Percentiles rank a stretch among this genome's conserved stretches.
Conservation (phyloP, 208 protist species). For the Trypanosoma avium region DNA sequence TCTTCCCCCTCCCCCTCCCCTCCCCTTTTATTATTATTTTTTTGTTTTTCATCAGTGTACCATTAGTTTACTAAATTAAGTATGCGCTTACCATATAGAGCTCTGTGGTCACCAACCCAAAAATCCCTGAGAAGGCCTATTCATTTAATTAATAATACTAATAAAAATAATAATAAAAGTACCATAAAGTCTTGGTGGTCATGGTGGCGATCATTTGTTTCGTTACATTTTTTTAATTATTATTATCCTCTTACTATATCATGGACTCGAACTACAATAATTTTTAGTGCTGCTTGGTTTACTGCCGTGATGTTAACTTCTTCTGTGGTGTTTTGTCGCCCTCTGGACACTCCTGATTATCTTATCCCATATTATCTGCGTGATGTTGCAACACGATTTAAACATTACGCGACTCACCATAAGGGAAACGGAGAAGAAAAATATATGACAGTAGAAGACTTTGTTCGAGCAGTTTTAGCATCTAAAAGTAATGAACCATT, state of each 20-base stretch:
- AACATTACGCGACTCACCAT: slow-evolving; percentile 80
- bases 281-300: slow-evolving; percentile 14
- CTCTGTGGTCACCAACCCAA: no score
- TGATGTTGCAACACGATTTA: slow-evolving; percentile 73
- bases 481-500: slow-evolving; percentile 35
- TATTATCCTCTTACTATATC: background rate
- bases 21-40: no score
- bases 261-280: background rate
- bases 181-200: no score
- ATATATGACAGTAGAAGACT: slow-evolving; percentile 89
- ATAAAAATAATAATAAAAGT: no score
- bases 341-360: slow-evolving; percentile 79
- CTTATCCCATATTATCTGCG: slow-evolving; percentile 90
- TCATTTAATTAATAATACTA: no score
- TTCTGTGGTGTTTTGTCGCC: slow-evolving; percentile 47
- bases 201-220: background rate
- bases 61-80: no score
- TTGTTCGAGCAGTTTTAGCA: slow-evolving; percentile 76
- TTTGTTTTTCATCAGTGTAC: no score
- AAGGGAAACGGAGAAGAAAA: slow-evolving; percentile 50
- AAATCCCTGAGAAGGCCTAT: no score
- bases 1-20: no score
- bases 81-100: no score
- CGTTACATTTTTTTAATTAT: slow-evolving; percentile 5
- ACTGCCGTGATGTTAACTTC: slow-evolving; percentile 16